Conservation (phyloP, 768 basidiomycete species). For the Agrocybe pediades region DNA sequence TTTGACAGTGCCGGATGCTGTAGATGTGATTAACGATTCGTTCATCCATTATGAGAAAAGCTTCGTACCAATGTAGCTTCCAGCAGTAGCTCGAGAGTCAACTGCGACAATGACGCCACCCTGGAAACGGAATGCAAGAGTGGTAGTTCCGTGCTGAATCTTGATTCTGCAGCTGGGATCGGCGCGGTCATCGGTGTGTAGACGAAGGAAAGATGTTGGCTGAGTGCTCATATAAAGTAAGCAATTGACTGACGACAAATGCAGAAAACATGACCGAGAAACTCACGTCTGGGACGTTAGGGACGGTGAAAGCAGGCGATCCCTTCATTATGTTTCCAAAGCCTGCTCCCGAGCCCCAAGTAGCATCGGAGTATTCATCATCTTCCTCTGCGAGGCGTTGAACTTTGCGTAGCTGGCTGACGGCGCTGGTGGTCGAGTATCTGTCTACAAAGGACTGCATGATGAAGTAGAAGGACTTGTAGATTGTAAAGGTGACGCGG, state of each 20-base stretch:
- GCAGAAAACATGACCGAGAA: neutral
- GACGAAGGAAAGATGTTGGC: slow-evolving; percentile 88
- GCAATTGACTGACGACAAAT: slow-evolving; percentile 1
- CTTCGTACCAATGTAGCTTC: slow-evolving; percentile 88
- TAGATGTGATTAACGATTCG: slow-evolving; percentile 5
- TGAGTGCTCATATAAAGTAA: slow-evolving; percentile 31
- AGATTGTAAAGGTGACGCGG: slow-evolving; percentile 42
- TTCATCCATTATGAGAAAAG: neutral
- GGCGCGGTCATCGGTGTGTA: slow-evolving; percentile 95
- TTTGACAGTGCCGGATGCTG: slow-evolving; percentile 96
- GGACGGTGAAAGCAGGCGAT: slow-evolving; percentile 71
- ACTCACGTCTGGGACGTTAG: slow-evolving; percentile 76
- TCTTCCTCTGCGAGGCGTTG: slow-evolving; percentile 55
- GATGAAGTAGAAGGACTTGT: slow-evolving; percentile 28
- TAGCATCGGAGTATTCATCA: slow-evolving; percentile 62
- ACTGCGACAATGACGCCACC: slow-evolving; percentile 99
- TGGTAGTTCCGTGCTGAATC: slow-evolving; percentile 98
- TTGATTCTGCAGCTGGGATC: slow-evolving; percentile 96
- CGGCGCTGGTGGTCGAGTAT: slow-evolving; percentile 60
- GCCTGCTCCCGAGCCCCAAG: slow-evolving; percentile 85
- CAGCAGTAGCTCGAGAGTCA: slow-evolving; percentile 97
- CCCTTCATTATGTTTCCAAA: slow-evolving; percentile 76
- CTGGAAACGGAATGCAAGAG: slow-evolving; percentile 93
- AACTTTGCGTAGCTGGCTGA: slow-evolving; percentile 50
- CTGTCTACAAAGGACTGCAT: slow-evolving; percentile 76